phyloP scores from a whole-genome alignment of 805 yeast species.

The Metschnikowia cerradonensis region DNA sequence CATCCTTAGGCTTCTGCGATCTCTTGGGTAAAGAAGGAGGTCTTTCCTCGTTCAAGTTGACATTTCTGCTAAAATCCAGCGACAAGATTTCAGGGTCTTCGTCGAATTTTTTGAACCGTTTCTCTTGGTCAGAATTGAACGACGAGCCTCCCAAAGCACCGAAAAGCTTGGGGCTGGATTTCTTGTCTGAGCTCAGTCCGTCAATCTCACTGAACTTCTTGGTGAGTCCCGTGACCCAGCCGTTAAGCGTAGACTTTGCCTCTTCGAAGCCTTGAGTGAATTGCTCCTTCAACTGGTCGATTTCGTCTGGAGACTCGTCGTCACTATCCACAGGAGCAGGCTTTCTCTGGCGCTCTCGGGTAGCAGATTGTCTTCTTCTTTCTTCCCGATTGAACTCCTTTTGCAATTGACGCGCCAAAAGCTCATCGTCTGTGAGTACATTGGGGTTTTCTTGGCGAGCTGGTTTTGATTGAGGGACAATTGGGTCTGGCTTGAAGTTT shows the following conservation, averaged over 20 bases:
- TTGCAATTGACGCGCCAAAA: slow-evolving; percentile 76
- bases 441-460: slow-evolving; percentile 21
- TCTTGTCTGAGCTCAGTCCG: slow-evolving; percentile 7
- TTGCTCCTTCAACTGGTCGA: slow-evolving; percentile 63
- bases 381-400: slow-evolving; percentile 51
- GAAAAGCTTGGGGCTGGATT: slow-evolving; percentile 32
- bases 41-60: slow-evolving; percentile 33
- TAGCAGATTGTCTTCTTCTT: slow-evolving; percentile 27
- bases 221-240: slow-evolving; percentile 71
- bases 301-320: slow-evolving; percentile 49
- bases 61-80: slow-evolving; percentile 45
- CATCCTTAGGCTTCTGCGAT: slow-evolving; percentile 9
- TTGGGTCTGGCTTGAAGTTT: slow-evolving; percentile 49
- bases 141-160: slow-evolving; percentile 48
- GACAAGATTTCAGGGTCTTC: slow-evolving; percentile 54
- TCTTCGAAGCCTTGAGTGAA: slow-evolving; percentile 76
- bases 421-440: slow-evolving; percentile 60
- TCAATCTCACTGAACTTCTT: slow-evolving; percentile 37
- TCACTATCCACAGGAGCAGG: slow-evolving; percentile 22
- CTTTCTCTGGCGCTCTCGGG: slow-evolving; percentile 9
- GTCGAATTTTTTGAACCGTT: slow-evolving; percentile 34
- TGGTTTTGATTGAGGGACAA: slow-evolving; percentile 14
- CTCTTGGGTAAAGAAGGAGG: slow-evolving; percentile 25
- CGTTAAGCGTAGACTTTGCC: slow-evolving; percentile 68
- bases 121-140: slow-evolving; percentile 21